Conservation (phyloP, 257 asterid species). For the Penstemon newberryi region DNA sequence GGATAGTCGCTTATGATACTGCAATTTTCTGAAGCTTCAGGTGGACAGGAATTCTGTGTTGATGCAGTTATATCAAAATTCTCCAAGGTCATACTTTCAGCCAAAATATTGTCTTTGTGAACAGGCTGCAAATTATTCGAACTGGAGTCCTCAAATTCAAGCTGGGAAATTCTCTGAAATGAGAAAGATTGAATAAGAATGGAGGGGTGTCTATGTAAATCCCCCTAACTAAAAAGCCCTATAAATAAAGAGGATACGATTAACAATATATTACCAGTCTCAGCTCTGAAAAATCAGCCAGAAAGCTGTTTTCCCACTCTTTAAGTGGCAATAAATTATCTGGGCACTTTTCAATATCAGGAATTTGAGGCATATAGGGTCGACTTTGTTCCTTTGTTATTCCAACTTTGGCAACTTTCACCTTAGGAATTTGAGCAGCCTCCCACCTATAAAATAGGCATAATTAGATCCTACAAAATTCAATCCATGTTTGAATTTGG, state of each 20-base stretch:
- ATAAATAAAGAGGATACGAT: neutral
- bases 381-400: conserved; percentile 62
- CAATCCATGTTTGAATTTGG: neutral
- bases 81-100: conserved; percentile 33
- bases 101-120: conserved; percentile 27
- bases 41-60: conserved; percentile 29
- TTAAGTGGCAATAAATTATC: conserved; percentile 74
- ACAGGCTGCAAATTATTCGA: conserved; percentile 27
- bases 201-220: conserved; percentile 1
- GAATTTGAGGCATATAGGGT: conserved; percentile 86
- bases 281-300: conserved; percentile 77
- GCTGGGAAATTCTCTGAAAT: conserved; percentile 58
- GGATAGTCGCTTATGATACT: conserved; percentile 39
- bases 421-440: conserved; percentile 73
- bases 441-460: conserved; percentile 70
- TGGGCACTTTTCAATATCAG: conserved; percentile 74
- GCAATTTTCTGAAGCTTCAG: conserved; percentile 33
- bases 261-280: conserved; percentile 57
- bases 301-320: conserved; percentile 93
- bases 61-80: conserved; percentile 33
- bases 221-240: neutral
- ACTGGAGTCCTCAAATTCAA: conserved; percentile 38
- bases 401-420: conserved; percentile 59
- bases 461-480: conserved; percentile 21
- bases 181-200: conserved; percentile 4